Base-by-base conservation (phyloP, 306 rosid species). In the Rosa multiflora region DNA sequence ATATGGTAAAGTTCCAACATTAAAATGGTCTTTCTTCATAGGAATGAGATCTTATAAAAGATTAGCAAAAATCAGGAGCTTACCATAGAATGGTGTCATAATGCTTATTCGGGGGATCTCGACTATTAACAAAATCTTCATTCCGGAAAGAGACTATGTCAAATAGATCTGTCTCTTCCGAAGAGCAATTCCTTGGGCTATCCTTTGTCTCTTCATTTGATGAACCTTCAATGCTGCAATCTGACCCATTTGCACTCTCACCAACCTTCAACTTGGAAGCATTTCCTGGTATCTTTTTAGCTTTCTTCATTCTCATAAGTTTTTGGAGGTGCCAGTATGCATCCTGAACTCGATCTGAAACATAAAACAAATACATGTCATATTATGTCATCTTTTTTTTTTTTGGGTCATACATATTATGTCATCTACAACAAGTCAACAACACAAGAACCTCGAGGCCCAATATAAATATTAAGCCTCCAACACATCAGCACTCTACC, bases 21-120 rank as follows among this genome's bases (percentile, higher is more conserved):
- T 42, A 10, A 42, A 42, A 10, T 58, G 13, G 14, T 61, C 37
- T 21, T 9, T 35, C 61, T 56, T 76, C 14, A 21, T 37, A 37
- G 4, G 13, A 55, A 39, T 11, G 23, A 81, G 37, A 48, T 67
- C 67, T 37, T 15, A 32, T 10, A 68, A 29, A n/a, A 51, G 51
- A 23, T 29, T 63, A 73, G 56, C 70, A 62, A 77, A 80, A 70
- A 80, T 13, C 55, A 46, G 59, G 44, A 80, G 82, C 90, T 79
- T 69, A 85, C 99, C 99, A 95, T 49, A 91, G 86, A 78, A 95
- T 89, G 44, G 99, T 89, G 82, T 93, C 98, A 82, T 90, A 95
- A 18, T 77, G 78, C 82, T 84, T 87, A 63, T 87, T 93, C 0
- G 73, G 87, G 73, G 89, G 84, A 70, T 78, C 81, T 40, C 39